Conservation (phyloP, 2,329 filamentous ascomycete genomes). For the Pseudopithomyces maydicus region DNA sequence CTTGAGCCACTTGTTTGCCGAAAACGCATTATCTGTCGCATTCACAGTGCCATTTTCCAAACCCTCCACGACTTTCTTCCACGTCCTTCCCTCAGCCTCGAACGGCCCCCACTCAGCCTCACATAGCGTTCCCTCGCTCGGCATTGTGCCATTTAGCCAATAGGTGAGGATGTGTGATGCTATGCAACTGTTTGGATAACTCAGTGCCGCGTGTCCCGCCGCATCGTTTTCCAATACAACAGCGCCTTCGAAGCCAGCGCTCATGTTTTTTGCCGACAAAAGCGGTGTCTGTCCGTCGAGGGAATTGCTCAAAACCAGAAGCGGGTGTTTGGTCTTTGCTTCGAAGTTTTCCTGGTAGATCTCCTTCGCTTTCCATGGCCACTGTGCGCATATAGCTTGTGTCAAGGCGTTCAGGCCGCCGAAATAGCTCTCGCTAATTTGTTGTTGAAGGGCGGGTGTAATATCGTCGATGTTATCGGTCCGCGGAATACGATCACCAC, state of each 20-base stretch:
- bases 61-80: background rate
- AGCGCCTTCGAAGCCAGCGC: slow-evolving; percentile 11
- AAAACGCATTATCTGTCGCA: background rate
- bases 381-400: slow-evolving; percentile 8
- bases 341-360: slow-evolving; percentile 14
- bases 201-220: slow-evolving; percentile 6
- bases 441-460: background rate
- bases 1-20: background rate
- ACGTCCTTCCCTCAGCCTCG: background rate
- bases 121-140: slow-evolving; percentile 14
- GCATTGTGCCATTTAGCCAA: slow-evolving; percentile 12
- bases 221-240: slow-evolving; percentile 18
- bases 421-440: background rate
- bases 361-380: slow-evolving; percentile 12
- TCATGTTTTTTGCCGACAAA: slow-evolving; percentile 7
- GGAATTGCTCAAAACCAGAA: slow-evolving; percentile 10
- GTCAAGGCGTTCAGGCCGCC: background rate
- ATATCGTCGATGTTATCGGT: slow-evolving; percentile 7
- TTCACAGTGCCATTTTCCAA: background rate
- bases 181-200: slow-evolving; percentile 3
- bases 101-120: background rate
- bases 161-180: slow-evolving; percentile 10
- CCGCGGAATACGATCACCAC: background rate
- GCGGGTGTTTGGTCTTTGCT: slow-evolving; percentile 15
- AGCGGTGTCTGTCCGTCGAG: slow-evolving; percentile 14